Evolutionary conservation across 352 stramenopile genomes (phyloP).

Genomic region (Pythium volutum): DNA sequence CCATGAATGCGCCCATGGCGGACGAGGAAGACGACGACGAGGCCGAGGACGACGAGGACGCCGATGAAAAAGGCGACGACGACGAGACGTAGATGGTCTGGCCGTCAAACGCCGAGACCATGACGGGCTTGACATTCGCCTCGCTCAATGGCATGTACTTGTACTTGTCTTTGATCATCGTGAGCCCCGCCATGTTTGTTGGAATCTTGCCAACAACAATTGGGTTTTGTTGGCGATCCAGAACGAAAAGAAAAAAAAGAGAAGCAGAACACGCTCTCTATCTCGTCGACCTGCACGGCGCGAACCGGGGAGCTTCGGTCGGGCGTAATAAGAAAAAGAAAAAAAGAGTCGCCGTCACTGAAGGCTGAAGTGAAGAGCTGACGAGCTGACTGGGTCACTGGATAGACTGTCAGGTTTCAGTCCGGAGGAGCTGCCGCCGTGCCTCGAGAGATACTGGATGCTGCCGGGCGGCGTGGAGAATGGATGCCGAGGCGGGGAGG

Average conservation of each 20-base stretch:
- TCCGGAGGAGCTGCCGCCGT: conserved; percentile 8
- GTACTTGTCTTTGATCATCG: conserved; percentile 34
- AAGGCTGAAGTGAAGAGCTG: neutral
- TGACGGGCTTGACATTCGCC: conserved; percentile 70
- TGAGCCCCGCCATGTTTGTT: conserved; percentile 22
- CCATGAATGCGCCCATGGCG: neutral
- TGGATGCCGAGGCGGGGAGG: neutral
- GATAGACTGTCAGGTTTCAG: conserved; percentile 4
- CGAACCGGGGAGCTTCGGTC: too few relatives aligned
- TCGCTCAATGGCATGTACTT: conserved; percentile 89
- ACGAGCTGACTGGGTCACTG: neutral
- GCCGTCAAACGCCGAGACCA: conserved; percentile 75
- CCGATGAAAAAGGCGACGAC: neutral
- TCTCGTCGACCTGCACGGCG: too few relatives aligned
- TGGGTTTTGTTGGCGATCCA: neutral
- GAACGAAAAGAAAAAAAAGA: neutral
- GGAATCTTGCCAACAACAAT: neutral
- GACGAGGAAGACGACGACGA: neutral
- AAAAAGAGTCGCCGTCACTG: conserved; percentile 7
- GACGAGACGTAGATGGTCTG: conserved; percentile 60
- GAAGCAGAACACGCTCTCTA: too few relatives aligned
- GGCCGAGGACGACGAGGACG: neutral
- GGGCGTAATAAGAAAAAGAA: neutral
- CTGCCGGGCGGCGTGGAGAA: neutral
- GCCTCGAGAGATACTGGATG: too few relatives aligned